Conservation (phyloP, 176 grass and related monocot genomes). For the Cymbopogon citratus region DNA sequence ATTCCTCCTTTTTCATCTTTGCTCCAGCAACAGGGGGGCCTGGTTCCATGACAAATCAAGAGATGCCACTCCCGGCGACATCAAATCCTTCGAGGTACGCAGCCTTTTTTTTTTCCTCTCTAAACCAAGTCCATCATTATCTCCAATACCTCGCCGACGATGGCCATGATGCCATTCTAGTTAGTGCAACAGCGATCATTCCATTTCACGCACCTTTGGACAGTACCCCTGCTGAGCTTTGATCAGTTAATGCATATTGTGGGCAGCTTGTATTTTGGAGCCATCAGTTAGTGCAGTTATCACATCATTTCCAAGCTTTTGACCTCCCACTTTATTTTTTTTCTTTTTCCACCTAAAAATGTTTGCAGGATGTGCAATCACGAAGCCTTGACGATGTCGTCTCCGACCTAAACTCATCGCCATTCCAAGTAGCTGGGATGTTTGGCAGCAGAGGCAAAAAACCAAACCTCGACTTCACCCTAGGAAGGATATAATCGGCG, state of each 20-base stretch:
- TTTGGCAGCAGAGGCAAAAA: conserved; percentile 36
- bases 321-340: not conserved
- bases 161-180: conserved; percentile 29
- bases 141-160: conserved; percentile 41
- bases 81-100: conserved; percentile 68
- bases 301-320: conserved; percentile 12
- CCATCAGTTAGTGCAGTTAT: conserved; percentile 12
- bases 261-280: conserved; percentile 15
- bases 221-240: not conserved
- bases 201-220: conserved; percentile 24
- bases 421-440: conserved; percentile 32
- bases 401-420: conserved; percentile 40
- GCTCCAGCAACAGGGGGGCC: conserved; percentile 43
- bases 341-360: not conserved
- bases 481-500: conserved; percentile 43
- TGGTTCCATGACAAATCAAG: conserved; percentile 78
- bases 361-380: conserved; percentile 58
- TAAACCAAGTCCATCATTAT: conserved; percentile 45
- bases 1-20: conserved; percentile 33
- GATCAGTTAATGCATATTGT: conserved; percentile 26
- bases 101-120: not conserved
- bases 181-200: conserved; percentile 50
- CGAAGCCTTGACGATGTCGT: conserved; percentile 29
- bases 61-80: conserved; percentile 55
- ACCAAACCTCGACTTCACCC: conserved; percentile 79